phyloP scores from a whole-genome alignment of 192 early-diverging fungal genomes.

The Gonapodya prolifera region DNA sequence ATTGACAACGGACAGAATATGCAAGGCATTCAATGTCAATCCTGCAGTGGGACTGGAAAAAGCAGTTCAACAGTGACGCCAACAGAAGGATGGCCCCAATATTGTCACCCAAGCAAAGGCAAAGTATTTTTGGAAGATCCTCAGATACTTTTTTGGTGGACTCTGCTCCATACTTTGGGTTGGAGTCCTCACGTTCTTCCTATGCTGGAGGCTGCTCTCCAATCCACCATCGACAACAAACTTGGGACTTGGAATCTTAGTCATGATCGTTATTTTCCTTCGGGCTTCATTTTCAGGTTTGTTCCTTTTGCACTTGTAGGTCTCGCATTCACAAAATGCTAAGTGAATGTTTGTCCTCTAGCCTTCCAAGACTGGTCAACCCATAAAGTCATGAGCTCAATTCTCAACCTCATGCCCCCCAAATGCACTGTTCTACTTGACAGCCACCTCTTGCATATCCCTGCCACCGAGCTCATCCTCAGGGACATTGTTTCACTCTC shows the following conservation, averaged over 20 bases:
- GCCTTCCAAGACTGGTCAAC: conserved; percentile 63
- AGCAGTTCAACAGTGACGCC: conserved; percentile 10
- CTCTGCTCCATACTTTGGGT: conserved; percentile 59
- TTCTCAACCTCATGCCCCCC: conserved; percentile 53
- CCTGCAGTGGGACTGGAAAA: conserved; percentile 42
- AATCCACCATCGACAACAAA: conserved; percentile 32
- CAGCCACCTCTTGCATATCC: conserved; percentile 30
- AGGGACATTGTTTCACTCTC: conserved; percentile 62
- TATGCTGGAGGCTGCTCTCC: conserved; percentile 34
- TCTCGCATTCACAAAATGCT: too few relatives aligned
- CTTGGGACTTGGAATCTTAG: conserved; percentile 40
- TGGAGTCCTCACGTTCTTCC: conserved; percentile 45
- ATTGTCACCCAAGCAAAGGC: too few relatives aligned
- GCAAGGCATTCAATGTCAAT: conserved; percentile 44
- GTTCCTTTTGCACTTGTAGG: too few relatives aligned
- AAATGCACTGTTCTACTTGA: conserved; percentile 57
- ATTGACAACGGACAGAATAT: conserved; percentile 35
- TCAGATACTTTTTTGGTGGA: conserved; percentile 48
- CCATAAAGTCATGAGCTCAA: conserved; percentile 51
- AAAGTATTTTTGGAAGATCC: too few relatives aligned
- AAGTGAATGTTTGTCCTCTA: conserved; percentile 38
- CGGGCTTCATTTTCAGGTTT: too few relatives aligned
- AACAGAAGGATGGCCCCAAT: conserved; percentile 13
- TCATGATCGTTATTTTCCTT: conserved; percentile 49
- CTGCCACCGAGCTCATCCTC: conserved; percentile 45